These are phyloP conservation scores for Apiospora koreana DNA, from an alignment of 2,329 filamentous ascomycete species.

Conservation along the genomic window DNA sequence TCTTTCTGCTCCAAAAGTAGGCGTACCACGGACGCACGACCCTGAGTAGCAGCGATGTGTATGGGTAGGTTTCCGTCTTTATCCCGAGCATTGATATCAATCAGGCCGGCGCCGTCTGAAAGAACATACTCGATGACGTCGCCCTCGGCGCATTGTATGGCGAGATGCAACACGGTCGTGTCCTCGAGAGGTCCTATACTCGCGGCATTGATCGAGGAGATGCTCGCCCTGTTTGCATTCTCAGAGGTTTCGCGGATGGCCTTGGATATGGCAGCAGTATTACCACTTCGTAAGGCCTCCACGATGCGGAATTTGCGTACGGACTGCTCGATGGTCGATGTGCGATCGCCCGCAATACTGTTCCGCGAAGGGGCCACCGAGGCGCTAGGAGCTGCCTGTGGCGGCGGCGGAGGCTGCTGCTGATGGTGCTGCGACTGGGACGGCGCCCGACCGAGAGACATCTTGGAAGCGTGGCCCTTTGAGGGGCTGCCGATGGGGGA, in stretches of 20 bases:
- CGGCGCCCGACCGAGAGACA: constrained; percentile 48
- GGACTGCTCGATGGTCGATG: constrained; percentile 71
- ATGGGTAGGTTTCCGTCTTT: constrained; percentile 93
- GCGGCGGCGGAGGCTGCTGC: too few species aligned
- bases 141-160: constrained; percentile 91
- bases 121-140: constrained; percentile 95
- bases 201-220: constrained; percentile 51
- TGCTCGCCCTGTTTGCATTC: constrained; percentile 54
- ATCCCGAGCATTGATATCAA: constrained; percentile 89
- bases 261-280: constrained; percentile 86
- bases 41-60: constrained; percentile 82
- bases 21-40: constrained; percentile 77
- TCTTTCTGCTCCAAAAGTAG: constrained; percentile 78
- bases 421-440: constrained; percentile 28
- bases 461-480: constrained; percentile 46
- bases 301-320: constrained; percentile 94
- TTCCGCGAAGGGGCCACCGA: neutral
- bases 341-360: constrained; percentile 8
- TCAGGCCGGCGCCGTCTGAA: constrained; percentile 64
- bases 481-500: constrained; percentile 38
- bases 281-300: constrained; percentile 86
- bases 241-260: constrained; percentile 71
- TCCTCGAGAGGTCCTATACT: constrained; percentile 63
- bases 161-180: constrained; percentile 88
- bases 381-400: constrained; percentile 1